Conservation (phyloP, 768 basidiomycete genomes). For the Baorangia bicolor region DNA sequence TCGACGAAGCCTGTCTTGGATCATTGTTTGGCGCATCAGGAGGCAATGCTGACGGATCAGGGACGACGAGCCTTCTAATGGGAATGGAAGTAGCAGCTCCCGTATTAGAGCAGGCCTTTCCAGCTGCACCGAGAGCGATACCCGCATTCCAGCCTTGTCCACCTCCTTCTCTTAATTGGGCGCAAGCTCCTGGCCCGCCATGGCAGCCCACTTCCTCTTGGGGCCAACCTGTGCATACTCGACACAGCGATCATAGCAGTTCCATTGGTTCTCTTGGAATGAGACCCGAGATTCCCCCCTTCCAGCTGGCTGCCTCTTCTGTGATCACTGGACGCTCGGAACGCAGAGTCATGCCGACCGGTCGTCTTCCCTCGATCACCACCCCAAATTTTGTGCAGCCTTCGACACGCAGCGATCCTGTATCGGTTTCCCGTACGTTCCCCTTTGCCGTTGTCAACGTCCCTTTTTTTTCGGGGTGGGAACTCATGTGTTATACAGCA, state of each 20-base stretch:
- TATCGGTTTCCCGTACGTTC: slow-evolving; percentile 12
- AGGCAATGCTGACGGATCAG: not conserved
- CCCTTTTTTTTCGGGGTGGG: not conserved
- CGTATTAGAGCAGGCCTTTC: slow-evolving; percentile 1
- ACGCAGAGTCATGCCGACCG: not conserved
- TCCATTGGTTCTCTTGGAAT: not conserved
- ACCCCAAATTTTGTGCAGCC: not conserved
- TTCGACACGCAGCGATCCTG: not conserved
- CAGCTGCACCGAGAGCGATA: not conserved
- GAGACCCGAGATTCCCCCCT: not conserved
- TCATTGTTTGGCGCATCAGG: not conserved
- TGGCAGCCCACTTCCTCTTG: slow-evolving; percentile 2
- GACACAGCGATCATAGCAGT: not conserved
- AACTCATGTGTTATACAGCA: slow-evolving; percentile 15
- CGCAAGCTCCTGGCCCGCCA: not conserved
- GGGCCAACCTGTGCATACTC: slow-evolving; percentile 3
- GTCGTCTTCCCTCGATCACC: not conserved
- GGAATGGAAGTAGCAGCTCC: slow-evolving; percentile 1
- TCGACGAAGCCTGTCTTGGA: not conserved
- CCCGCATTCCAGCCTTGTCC: not conserved
- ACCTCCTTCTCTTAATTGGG: not conserved
- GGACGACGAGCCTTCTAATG: not conserved
- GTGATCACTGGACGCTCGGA: not conserved
- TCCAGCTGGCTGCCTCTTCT: not conserved
- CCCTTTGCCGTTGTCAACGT: not conserved